These are phyloP conservation scores for Paraphoma chrysanthemicola DNA, from an alignment of 2,329 filamentous ascomycete genomes.

Conservation along the genomic window DNA sequence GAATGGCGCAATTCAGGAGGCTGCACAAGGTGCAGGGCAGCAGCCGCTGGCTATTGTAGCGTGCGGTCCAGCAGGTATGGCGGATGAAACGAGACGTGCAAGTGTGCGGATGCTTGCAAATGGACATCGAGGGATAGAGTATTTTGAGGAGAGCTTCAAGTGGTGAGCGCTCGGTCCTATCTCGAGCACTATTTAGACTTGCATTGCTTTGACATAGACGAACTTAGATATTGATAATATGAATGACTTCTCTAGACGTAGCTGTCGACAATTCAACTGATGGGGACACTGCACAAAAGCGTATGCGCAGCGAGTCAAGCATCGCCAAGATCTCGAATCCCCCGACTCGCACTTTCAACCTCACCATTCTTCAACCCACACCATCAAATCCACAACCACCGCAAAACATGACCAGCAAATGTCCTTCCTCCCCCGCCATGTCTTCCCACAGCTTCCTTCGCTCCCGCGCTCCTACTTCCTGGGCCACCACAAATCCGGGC, in stretches of 20 bases:
- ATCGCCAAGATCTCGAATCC: background rate
- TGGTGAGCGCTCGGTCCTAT: conserved; percentile 37
- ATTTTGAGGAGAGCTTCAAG: conserved; percentile 56
- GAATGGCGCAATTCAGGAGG: conserved; percentile 36
- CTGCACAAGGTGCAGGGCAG: conserved; percentile 39
- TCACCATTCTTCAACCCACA: background rate
- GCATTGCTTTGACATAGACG: background rate
- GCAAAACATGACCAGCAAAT: conserved; percentile 11
- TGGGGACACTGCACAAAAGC: no score
- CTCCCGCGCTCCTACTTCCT: conserved; percentile 92
- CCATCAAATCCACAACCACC: background rate
- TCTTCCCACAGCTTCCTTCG: conserved; percentile 75
- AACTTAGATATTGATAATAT: background rate
- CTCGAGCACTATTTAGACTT: no score
- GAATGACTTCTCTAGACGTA: no score
- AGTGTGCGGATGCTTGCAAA: conserved; percentile 43
- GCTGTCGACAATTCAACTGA: no score
- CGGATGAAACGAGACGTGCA: conserved; percentile 52
- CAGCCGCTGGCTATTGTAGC: conserved; percentile 49
- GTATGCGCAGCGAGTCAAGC: background rate
- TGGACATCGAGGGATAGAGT: conserved; percentile 45
- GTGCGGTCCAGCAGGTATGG: conserved; percentile 56
- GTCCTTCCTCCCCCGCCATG: conserved; percentile 71
- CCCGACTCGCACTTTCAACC: background rate
- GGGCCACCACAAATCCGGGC: conserved; percentile 85